phyloP scores from a whole-genome alignment of 352 stramenopile species.

The Globisporangium apiculatum region DNA sequence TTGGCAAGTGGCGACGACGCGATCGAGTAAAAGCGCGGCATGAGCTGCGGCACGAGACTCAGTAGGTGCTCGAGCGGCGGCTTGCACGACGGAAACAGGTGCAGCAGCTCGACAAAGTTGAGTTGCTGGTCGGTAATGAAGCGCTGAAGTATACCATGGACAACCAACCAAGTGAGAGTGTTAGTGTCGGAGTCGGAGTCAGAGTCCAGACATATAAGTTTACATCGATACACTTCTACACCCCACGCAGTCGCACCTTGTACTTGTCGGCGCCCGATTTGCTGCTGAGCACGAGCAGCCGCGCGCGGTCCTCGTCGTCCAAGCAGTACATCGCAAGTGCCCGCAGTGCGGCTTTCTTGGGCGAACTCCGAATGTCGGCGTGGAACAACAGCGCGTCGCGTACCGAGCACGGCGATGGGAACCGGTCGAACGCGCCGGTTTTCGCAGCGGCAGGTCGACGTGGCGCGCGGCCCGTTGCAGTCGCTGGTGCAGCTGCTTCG shows the following conservation, averaged over 20 bases:
- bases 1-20: slow-evolving; percentile 88
- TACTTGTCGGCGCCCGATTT: slow-evolving; percentile 60
- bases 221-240: neutral
- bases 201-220: no score
- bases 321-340: slow-evolving; percentile 58
- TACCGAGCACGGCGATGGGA: slow-evolving; percentile 52
- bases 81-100: slow-evolving; percentile 90
- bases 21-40: slow-evolving; percentile 95
- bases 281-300: slow-evolving; percentile 62
- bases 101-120: slow-evolving; percentile 88
- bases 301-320: slow-evolving; percentile 50
- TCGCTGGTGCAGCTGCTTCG: slow-evolving; percentile 19
- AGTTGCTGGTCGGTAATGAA: slow-evolving; percentile 88
- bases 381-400: slow-evolving; percentile 65
- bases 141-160: slow-evolving; percentile 21
- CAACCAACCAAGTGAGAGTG: neutral
- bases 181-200: no score
- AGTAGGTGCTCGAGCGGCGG: slow-evolving; percentile 85
- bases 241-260: slow-evolving; percentile 29
- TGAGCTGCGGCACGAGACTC: slow-evolving; percentile 79
- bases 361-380: slow-evolving; percentile 75
- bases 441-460: slow-evolving; percentile 12
- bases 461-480: slow-evolving; percentile 13
- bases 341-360: slow-evolving; percentile 75
- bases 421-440: slow-evolving; percentile 28